Base-by-base conservation (phyloP, 2,329 filamentous ascomycete species). In the Colletotrichum agaves region DNA sequence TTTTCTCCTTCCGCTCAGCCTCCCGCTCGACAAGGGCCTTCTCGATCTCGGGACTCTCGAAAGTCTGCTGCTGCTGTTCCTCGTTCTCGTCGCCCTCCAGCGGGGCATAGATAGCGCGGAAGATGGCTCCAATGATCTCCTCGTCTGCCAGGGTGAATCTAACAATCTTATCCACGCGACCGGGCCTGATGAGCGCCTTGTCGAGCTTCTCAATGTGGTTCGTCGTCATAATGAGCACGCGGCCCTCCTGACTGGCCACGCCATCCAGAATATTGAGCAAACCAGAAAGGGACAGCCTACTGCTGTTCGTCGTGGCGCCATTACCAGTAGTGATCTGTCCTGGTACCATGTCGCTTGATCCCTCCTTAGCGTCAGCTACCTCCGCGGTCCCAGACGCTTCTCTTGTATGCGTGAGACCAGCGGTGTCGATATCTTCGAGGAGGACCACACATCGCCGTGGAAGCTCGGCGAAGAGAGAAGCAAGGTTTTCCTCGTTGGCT, bases 211-310 rank as follows among this genome's bases (percentile, higher is more conserved):
- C 86, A 0, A 88, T 61, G 74, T 89, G 86, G 71, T 90, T 90
- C n/a, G 87, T 89, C 2, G 87, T 90, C 87, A 89, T 90, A 75
- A 90, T 85, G 13, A 90, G 81, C 5, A 89, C 81, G n/a, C 87
- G 84, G 6, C 87, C 87, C 73, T 90, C 88, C 70, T 89, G 86
- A 8, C 87, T 88, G 17, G 87, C 87, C 6, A 90, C 87, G 43
- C 93, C 92, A 72, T 97, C 92, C 44, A 96, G 89, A 52, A 92
- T 91, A 77, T 96, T 96, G 53, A 96, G 87, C 2, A 96, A 82
- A 0, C 91, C 92, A 0, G 91, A 93, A 2, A 96, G 84, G 0
- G 91, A 93, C 49, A 96, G 78, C 4, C 84, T 60, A 44, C 66
- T 63, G 76, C 76, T 33, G 35, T 57, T 59, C 21, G 55, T 31